These are phyloP conservation scores for Umbellularia californica DNA, from an alignment of 164 flowering plant species.

Conservation along the genomic window DNA sequence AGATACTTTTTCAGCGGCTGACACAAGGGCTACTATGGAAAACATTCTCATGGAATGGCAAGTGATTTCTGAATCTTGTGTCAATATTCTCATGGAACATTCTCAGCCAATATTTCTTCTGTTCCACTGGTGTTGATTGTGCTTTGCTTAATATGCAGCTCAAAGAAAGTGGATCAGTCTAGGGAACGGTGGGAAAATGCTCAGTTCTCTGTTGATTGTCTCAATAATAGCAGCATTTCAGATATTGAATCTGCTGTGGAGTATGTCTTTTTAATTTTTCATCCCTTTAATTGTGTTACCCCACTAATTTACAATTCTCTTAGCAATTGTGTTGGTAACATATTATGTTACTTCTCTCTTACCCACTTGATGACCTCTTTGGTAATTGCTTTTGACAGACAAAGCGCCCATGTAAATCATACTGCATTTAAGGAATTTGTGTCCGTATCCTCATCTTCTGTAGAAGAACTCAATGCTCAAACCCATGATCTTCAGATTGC, in stretches of 20 bases:
- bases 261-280: conserved; percentile 29
- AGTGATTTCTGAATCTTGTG: neutral
- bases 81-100: too few relatives aligned
- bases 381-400: conserved; percentile 27
- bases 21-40: conserved; percentile 38
- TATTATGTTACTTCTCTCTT: neutral
- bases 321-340: neutral
- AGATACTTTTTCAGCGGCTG: conserved; percentile 48
- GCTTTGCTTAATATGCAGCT: conserved; percentile 32
- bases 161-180: conserved; percentile 38
- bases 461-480: conserved; percentile 29
- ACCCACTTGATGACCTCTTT: neutral
- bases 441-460: conserved; percentile 30
- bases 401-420: conserved; percentile 27
- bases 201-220: conserved; percentile 22
- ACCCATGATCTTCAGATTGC: conserved; percentile 27
- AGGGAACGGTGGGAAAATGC: conserved; percentile 48
- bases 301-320: neutral
- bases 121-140: neutral
- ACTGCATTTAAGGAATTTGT: conserved; percentile 29
- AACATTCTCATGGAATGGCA: conserved; percentile 52
- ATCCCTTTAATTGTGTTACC: neutral
- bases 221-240: conserved; percentile 24
- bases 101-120: neutral
- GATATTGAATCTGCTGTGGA: conserved; percentile 35